Percentiles rank a stretch among this genome's conserved stretches.
Conservation (phyloP, 768 basidiomycete genomes). For the Russula lepida region DNA sequence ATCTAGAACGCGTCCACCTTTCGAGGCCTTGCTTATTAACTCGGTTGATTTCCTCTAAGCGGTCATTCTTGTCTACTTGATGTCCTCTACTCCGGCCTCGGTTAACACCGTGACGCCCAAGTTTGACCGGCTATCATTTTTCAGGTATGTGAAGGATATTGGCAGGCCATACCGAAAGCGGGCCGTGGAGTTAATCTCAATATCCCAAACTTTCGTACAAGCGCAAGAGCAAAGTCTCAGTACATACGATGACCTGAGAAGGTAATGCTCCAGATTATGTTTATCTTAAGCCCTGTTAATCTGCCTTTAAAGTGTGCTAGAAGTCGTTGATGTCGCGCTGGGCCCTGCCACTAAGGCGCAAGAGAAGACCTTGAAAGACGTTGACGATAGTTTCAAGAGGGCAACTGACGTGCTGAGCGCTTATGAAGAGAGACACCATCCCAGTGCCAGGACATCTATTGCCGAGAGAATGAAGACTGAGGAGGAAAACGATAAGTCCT, state of each 20-base stretch:
- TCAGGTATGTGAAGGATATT: not conserved
- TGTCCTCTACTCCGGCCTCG: too few relatives aligned
- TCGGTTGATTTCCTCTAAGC: too few relatives aligned
- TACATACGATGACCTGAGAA: not conserved
- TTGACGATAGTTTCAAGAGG: not conserved
- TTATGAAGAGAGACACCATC: not conserved
- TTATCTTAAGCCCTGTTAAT: not conserved
- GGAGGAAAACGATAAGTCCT: not conserved
- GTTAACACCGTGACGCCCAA: too few relatives aligned
- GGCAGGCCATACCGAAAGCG: constrained; percentile 4
- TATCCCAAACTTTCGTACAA: not conserved
- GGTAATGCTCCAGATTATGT: not conserved
- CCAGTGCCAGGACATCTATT: not conserved
- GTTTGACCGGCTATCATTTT: not conserved
- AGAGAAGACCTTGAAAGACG: not conserved
- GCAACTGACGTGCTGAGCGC: not conserved
- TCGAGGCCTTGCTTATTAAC: too few relatives aligned
- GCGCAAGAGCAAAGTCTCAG: not conserved
- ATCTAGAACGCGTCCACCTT: too few relatives aligned
- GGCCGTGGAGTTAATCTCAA: not conserved
- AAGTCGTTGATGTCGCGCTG: not conserved
- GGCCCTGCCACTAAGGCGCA: not conserved
- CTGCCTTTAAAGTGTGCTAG: not conserved
- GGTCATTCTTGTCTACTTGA: too few relatives aligned
- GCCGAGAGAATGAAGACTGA: not conserved